Evolutionary conservation across 345 rosid species (phyloP), one percentile per base, ranked within the genome.

Genomic region (Populus simonii): DNA sequence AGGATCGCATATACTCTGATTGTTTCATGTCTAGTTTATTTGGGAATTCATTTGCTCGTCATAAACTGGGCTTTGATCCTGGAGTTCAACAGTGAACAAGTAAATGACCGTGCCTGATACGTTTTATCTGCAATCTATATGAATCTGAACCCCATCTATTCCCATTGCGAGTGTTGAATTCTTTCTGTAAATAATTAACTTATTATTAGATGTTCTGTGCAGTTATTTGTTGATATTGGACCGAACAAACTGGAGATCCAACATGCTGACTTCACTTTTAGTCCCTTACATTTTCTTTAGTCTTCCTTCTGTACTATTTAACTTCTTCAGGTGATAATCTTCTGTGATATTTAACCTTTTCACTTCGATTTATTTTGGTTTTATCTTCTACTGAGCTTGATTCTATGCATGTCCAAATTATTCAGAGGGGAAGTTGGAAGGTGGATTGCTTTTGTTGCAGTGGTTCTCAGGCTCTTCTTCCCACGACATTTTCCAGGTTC

Each of bases 201-300:
- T 9, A 1, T 23, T 59, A 36, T 29, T 75, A 8, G 39, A 74
- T 82, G 62, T 75, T 75, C 23, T 35, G 66, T 83, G 83, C 88
- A 93, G 97, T 51, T 96, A 93, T 80, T 78, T 96, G 73, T 82
- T 93, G 94, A 85, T 96, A 75, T 73, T 96, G 85, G 99, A 96
- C 73, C 93, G 96, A 70, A 96, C 98, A 31, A 95, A 93, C 75
- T 95, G 98, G 99, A 95, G 85, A 84, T 92, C 96, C 68, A 96
- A 96, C 84, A 96, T 96, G 89, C 83, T 96, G 79, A 92, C 99
- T 7, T 83, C 96, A 10, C 97, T 93, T 71, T 73, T 96, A 72
- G 85, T 93, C 66, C 99, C 99, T 43, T 96, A 96, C 82, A 93
- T 93, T 47, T 93, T 91, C 84, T 84, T 96, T 65, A 89, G 96